Percentiles rank a stretch among this genome's conserved stretches.
Evolutionary conservation across 768 basidiomycete species (phyloP).

Genomic region (Lactarius quietus): DNA sequence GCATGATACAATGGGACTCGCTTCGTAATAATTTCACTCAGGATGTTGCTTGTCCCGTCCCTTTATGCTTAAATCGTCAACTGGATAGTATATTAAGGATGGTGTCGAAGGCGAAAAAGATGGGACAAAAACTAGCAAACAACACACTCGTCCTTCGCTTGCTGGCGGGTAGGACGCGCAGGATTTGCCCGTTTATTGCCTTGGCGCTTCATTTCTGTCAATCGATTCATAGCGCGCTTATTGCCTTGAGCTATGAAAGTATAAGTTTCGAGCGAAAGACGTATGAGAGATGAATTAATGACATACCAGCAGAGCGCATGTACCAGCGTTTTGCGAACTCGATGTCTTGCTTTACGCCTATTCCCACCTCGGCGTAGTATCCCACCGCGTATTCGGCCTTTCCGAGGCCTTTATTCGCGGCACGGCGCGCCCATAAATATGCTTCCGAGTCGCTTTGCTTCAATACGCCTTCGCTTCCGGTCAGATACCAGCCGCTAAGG

Average conservation of each 20-base stretch:
- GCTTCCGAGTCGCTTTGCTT: constrained; percentile 99
- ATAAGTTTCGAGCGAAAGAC: neutral
- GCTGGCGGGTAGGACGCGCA: constrained; percentile 85
- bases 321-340: constrained; percentile 99
- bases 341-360: constrained; percentile 93
- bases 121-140: constrained; percentile 42
- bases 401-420: constrained; percentile 93
- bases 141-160: constrained; percentile 92
- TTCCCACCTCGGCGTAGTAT: constrained; percentile 96
- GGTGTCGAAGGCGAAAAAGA: neutral
- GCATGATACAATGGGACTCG: too few relatives aligned
- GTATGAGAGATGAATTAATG: constrained; percentile 2
- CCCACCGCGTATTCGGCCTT: constrained; percentile 99
- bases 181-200: constrained; percentile 75
- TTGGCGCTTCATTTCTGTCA: constrained; percentile 93
- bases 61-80: neutral
- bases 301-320: constrained; percentile 93
- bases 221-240: constrained; percentile 91
- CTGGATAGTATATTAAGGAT: neutral
- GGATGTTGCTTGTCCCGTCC: too few relatives aligned
- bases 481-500: constrained; percentile 97
- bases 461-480: constrained; percentile 89
- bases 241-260: constrained; percentile 81
- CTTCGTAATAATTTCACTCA: too few relatives aligned
- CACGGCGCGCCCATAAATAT: constrained; percentile 96